Percentiles rank a stretch among this genome's conserved stretches.
Conservation (phyloP, 163 green algal genomes). For the Coccomyxa subellipsoidea region DNA sequence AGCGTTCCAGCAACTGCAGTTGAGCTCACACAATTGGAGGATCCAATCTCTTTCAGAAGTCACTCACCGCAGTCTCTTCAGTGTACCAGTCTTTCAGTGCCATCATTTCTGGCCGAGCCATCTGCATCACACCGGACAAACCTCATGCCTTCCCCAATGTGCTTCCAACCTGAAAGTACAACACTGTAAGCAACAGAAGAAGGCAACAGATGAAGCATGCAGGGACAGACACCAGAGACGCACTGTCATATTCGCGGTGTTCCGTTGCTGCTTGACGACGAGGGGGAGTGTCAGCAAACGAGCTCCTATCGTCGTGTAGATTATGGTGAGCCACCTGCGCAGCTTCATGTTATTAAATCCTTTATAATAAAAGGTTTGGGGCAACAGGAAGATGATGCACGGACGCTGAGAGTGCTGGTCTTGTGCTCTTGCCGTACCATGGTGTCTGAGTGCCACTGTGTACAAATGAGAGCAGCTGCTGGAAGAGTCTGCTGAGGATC, state of each 20-base stretch:
- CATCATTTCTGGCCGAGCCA: conserved; percentile 57
- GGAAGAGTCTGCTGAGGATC: conserved; percentile 35
- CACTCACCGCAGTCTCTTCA: conserved; percentile 25
- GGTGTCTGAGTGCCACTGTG: conserved; percentile 35
- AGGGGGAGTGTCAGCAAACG: conserved; percentile 36
- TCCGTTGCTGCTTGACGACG: conserved; percentile 42
- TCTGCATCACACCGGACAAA: conserved; percentile 22
- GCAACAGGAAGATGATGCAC: too few relatives aligned
- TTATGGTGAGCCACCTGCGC: conserved; percentile 42
- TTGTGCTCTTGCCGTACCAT: too few relatives aligned
- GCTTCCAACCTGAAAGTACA: too few relatives aligned
- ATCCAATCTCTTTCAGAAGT: too few relatives aligned
- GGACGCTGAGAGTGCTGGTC: too few relatives aligned
- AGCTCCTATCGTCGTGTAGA: conserved; percentile 32
- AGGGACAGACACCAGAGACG: too few relatives aligned
- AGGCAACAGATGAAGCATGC: too few relatives aligned
- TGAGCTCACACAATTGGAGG: too few relatives aligned
- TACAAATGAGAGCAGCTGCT: conserved; percentile 29
- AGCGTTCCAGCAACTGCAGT: too few relatives aligned
- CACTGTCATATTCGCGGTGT: conserved; percentile 44
- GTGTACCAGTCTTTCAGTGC: conserved; percentile 38
- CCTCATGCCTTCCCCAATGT: background rate
- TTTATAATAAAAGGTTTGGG: too few relatives aligned
- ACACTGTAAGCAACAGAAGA: too few relatives aligned
- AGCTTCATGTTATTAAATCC: too few relatives aligned